phyloP scores from a whole-genome alignment of 176 grass and related monocot species.

The Bonia amplexicaulis region DNA sequence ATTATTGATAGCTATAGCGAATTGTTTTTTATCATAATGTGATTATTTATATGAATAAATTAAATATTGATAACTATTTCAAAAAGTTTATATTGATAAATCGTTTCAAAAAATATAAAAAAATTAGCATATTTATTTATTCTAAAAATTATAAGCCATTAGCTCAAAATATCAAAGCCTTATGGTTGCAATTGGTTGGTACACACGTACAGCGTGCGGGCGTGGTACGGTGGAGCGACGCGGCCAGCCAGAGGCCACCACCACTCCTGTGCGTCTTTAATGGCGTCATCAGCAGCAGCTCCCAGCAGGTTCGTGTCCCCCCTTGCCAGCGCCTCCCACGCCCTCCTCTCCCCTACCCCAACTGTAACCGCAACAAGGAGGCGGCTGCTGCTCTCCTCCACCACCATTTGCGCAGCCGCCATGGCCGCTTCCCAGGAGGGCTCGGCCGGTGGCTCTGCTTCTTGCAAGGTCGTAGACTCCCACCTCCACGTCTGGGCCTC shows the following conservation, averaged over 20 bases:
- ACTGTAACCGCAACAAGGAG: not conserved
- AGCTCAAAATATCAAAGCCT: too few species aligned
- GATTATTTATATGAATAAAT: too few species aligned
- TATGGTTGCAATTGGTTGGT: too few species aligned
- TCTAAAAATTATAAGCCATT: too few species aligned
- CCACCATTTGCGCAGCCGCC: not conserved
- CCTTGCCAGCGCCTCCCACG: not conserved
- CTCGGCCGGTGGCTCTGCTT: not conserved
- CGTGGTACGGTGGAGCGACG: not conserved
- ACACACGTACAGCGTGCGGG: not conserved
- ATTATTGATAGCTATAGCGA: too few species aligned
- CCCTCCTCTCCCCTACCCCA: not conserved
- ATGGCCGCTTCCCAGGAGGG: slow-evolving; percentile 26
- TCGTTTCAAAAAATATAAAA: too few species aligned
- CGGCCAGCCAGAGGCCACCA: not conserved
- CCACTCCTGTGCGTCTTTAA: not conserved
- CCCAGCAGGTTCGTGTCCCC: slow-evolving; percentile 17
- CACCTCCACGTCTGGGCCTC: slow-evolving; percentile 95
- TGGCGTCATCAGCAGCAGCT: not conserved
- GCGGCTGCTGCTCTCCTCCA: slow-evolving; percentile 22
- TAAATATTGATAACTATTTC: too few species aligned
- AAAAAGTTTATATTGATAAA: too few species aligned
- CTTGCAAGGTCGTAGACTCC: slow-evolving; percentile 65
- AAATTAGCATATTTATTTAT: too few species aligned
- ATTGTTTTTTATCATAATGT: too few species aligned